phyloP scores from a whole-genome alignment of 2,329 filamentous ascomycete genomes.

The Thyridium curvatum region DNA sequence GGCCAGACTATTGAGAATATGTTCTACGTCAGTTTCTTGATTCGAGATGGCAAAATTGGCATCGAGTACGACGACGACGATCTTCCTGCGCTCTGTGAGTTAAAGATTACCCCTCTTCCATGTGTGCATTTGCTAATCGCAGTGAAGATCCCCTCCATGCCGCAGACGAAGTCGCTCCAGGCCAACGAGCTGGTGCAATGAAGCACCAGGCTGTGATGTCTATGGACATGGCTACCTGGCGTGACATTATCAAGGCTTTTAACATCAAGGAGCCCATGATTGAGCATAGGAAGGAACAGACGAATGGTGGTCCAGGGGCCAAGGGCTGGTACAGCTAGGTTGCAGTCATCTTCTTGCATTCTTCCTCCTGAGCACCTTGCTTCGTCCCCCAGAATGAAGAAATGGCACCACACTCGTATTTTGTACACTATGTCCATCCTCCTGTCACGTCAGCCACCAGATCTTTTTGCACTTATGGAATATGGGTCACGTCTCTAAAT shows the following conservation, averaged over 20 bases:
- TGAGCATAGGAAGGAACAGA: slow-evolving; percentile 64
- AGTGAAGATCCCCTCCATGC: slow-evolving; percentile 34
- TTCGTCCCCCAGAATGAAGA: no score
- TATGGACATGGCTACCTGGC: slow-evolving; percentile 81
- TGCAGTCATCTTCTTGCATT: no score
- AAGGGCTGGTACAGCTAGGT: slow-evolving; percentile 57
- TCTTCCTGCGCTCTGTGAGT: slow-evolving; percentile 75
- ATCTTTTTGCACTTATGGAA: no score
- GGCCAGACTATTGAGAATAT: slow-evolving; percentile 94
- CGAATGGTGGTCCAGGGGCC: slow-evolving; percentile 40
- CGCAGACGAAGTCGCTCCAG: slow-evolving; percentile 37
- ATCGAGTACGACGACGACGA: slow-evolving; percentile 68
- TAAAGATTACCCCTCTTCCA: neutral
- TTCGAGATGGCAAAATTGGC: slow-evolving; percentile 74
- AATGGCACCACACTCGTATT: no score
- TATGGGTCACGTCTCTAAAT: no score
- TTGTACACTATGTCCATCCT: no score
- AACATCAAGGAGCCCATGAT: slow-evolving; percentile 78
- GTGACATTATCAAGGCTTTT: slow-evolving; percentile 68
- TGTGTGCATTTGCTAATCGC: slow-evolving; percentile 9
- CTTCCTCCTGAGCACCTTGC: no score
- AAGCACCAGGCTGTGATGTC: slow-evolving; percentile 84
- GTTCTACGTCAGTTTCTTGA: slow-evolving; percentile 93
- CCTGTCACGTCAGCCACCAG: no score
- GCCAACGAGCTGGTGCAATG: slow-evolving; percentile 44